A percentile compares a stretch with the other conserved stretches of the same genome.
phyloP scores from a whole-genome alignment of 73 alveolate genomes.

The Blepharisma japonicum region DNA sequence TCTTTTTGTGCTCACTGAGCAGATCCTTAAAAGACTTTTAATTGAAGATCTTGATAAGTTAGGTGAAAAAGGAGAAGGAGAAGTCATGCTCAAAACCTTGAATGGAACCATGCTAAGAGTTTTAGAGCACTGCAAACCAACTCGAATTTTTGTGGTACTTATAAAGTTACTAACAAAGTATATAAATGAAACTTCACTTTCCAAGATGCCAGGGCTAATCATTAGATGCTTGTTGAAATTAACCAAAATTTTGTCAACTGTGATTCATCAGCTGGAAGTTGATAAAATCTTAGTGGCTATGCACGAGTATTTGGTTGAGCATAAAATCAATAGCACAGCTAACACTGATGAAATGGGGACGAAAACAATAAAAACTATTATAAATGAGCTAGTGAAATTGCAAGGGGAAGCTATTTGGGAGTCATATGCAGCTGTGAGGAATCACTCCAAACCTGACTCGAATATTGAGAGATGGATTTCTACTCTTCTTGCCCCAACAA shows the following conservation, averaged over 20 bases:
- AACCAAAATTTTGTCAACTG: constrained; percentile 39
- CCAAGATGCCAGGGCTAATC: constrained; percentile 41
- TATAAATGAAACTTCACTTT: constrained; percentile 43
- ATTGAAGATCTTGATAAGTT: constrained; percentile 56
- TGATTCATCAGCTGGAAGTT: constrained; percentile 52
- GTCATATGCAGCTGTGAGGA: constrained; percentile 42
- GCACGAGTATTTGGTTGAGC: constrained; percentile 56
- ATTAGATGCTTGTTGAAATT: constrained; percentile 62
- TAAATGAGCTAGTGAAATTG: constrained; percentile 63
- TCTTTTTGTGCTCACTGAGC: constrained; percentile 53
- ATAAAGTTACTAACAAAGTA: constrained; percentile 54
- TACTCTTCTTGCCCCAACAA: background rate
- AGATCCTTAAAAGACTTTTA: constrained; percentile 52
- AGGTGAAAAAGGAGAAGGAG: constrained; percentile 66
- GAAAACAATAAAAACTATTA: constrained; percentile 61
- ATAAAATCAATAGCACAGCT: constrained; percentile 29
- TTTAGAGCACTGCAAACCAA: constrained; percentile 59
- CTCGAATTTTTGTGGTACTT: constrained; percentile 50
- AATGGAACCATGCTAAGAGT: constrained; percentile 66
- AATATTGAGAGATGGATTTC: constrained; percentile 62
- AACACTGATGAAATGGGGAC: constrained; percentile 60
- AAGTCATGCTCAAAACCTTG: constrained; percentile 39
- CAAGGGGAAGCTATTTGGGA: constrained; percentile 55
- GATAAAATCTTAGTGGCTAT: constrained; percentile 51
- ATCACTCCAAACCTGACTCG: constrained; percentile 49